Conservation (phyloP, 2,329 filamentous ascomycete genomes). For the Colletotrichum sp. region DNA sequence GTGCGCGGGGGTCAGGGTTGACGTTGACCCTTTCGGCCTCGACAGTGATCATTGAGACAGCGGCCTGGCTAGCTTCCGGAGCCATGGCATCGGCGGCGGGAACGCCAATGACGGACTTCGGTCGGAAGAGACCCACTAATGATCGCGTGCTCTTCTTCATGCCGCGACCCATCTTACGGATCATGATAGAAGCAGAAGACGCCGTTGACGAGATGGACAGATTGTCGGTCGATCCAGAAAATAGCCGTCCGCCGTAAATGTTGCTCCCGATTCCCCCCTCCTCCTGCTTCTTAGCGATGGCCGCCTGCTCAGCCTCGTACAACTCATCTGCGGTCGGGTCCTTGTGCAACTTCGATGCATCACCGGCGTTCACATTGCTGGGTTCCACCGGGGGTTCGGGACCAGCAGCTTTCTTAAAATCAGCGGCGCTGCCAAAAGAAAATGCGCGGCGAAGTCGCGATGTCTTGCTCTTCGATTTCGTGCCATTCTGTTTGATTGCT, state of each 20-base stretch:
- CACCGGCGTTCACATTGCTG: constrained; percentile 25
- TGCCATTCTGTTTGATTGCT: constrained; percentile 84
- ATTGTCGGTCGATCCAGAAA: constrained; percentile 92
- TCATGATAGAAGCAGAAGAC: constrained; percentile 90
- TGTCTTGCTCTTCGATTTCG: constrained; percentile 81
- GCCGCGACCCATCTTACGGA: constrained; percentile 98
- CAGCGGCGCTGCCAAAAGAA: constrained; percentile 94
- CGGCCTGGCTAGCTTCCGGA: constrained; percentile 74
- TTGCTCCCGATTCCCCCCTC: constrained; percentile 88
- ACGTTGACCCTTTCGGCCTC: constrained; percentile 89
- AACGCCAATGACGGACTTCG: constrained; percentile 87
- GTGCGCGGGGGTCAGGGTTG: constrained; percentile 72
- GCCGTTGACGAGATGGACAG: constrained; percentile 89
- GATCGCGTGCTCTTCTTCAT: constrained; percentile 94
- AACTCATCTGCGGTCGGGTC: constrained; percentile 67
- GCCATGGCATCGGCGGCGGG: constrained; percentile 72
- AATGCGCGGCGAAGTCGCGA: constrained; percentile 88
- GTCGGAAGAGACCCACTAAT: constrained; percentile 91
- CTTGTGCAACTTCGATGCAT: constrained; percentile 65
- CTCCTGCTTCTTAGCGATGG: constrained; percentile 92
- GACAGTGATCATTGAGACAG: constrained; percentile 93
- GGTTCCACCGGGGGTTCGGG: constrained; percentile 28
- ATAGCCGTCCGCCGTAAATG: constrained; percentile 90
- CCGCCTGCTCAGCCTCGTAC: constrained; percentile 86
- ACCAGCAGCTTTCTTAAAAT: constrained; percentile 77